Evolutionary conservation across 2,329 filamentous ascomycete genomes (phyloP), one percentile per base, ranked within the genome.

Genomic region (Xylariaceae sp.): DNA sequence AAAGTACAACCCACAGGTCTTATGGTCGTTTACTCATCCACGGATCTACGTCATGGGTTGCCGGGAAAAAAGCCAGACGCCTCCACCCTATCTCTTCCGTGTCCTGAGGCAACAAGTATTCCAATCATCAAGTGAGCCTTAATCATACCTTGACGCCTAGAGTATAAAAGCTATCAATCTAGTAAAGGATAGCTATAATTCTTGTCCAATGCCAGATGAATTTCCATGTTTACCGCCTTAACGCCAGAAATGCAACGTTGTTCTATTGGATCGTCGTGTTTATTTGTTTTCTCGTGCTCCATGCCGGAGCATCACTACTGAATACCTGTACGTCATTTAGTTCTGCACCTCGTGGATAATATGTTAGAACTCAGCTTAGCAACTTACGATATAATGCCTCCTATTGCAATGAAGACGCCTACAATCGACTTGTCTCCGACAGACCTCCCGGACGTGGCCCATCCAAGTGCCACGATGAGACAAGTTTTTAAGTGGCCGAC

Each of bases 401-500:
- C 78, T 48, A 87, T 73, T 5, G 83, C 84, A 57, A 84, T 68
- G 5, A 83, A 69, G 32, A 86, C 80, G 20, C 83, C 83, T 43
- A 82, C 60, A 20, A 85, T 70, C 4, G 80, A 80, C 68, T 78
- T 82, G 65, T 85, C 82, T 14, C 79, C 78, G 23, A 84, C 78
- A 9, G 79, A 77, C n/a, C 82, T 74, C 7, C 83, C 81, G 10
- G 80, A 84, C 0, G 74, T 77, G 53, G 77, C 74, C 85, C 85
- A 88, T 26, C 85, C 85, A 3, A 88, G 71, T 18, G 80, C 79
- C n/a, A 88, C 84, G 61, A 88, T 87, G 4, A 81, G 81, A 64
- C 84, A 87, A 0, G 85, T 88, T 73, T 88, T 88, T 37, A 86
- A 74, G 64, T 88, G 85, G 0, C 85, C 86, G 16, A 88, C 84